Evolutionary conservation across 2,329 filamentous ascomycete species (phyloP), one percentile per base, ranked within the genome.

Genomic region (Xylaria sp.): DNA sequence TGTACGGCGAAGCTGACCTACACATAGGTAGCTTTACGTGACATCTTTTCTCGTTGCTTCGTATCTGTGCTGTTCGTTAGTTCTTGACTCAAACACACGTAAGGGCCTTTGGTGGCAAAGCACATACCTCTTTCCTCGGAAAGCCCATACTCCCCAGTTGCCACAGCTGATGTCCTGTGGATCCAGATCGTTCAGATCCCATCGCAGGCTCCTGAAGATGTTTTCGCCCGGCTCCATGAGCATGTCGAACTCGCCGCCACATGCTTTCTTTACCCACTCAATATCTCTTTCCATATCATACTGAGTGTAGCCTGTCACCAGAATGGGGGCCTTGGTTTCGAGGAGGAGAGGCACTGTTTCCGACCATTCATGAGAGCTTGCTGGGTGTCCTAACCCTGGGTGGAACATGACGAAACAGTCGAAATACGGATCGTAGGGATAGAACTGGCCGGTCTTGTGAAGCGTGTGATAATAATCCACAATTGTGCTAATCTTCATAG

Each of bases 381-480:
- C 91, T 0, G 95, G 92, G 72, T 99, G 94, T 11, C 94, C 95
- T 17, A 99, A 82, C 7, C 95, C 95, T 0, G 95, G 95, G 69
- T 99, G 95, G 80, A 97, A 99, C 47, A 97, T 83, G 67, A 99
- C 87, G 69, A 99, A 96, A 73, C 90, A 94, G 78, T 99, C 94
- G 72, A 99, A 96, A 76, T 99, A 99, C 1, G 94, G 94, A 70
- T 99, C 94, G 70, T 95, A 97, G 0, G 95, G 94, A 53, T 90
- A 86, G 76, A 97, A 99, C 69, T 92, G 84, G 44, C 91, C 89
- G 0, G 93, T 90, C 70, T 92, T 86, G 76, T 99, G 93, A 64
- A 99, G 84, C 2, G 91, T 97, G 74, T 99, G 93, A 77, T 95
- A 99, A 76, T 99, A 97, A 65, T 99, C 94, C 47, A 97, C 93